A percentile compares a stretch with the other conserved stretches of the same genome.
Evolutionary conservation across 768 basidiomycete species (phyloP).

Genomic region (Amylocystis lapponica): DNA sequence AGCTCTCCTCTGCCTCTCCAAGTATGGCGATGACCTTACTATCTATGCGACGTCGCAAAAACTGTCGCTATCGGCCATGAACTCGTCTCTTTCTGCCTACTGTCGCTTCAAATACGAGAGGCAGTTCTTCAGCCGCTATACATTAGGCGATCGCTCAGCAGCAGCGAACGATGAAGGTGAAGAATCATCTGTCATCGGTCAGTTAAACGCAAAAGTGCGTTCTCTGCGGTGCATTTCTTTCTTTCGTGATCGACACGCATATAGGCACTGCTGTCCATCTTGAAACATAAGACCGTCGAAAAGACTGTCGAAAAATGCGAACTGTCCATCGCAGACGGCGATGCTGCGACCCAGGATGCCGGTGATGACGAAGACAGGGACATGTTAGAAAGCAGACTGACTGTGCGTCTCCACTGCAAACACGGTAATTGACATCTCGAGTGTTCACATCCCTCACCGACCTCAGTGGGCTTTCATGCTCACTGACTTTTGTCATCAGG

Average conservation of each 20-base stretch:
- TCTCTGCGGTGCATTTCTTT: conserved; percentile 18
- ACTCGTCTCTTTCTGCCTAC: conserved; percentile 78
- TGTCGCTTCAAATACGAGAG: conserved; percentile 68
- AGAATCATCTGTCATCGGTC: conserved; percentile 49
- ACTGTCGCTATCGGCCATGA: conserved; percentile 66
- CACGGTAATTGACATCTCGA: too few relatives aligned
- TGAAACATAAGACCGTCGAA: conserved; percentile 70
- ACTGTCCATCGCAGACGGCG: conserved; percentile 56
- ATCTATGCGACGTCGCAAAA: conserved; percentile 58
- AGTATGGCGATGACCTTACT: conserved; percentile 77
- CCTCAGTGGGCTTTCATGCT: conserved; percentile 2
- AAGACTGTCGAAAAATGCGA: conserved; percentile 76
- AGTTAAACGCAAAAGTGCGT: conserved; percentile 63
- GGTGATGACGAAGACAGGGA: conserved; percentile 45
- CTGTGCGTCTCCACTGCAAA: conserved; percentile 75
- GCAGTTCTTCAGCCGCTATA: conserved; percentile 68
- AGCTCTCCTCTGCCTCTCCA: conserved; percentile 70
- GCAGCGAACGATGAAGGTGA: conserved; percentile 24
- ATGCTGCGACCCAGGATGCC: conserved; percentile 22
- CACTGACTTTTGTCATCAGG: conserved; percentile 34
- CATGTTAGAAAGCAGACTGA: conserved; percentile 63
- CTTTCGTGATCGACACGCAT: too few relatives aligned
- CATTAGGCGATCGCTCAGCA: conserved; percentile 27
- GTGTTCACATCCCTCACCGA: not conserved
- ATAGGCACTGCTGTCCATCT: conserved; percentile 62